Conservation (phyloP, 2,329 filamentous ascomycete genomes). For the Rutstroemia sydowiana region DNA sequence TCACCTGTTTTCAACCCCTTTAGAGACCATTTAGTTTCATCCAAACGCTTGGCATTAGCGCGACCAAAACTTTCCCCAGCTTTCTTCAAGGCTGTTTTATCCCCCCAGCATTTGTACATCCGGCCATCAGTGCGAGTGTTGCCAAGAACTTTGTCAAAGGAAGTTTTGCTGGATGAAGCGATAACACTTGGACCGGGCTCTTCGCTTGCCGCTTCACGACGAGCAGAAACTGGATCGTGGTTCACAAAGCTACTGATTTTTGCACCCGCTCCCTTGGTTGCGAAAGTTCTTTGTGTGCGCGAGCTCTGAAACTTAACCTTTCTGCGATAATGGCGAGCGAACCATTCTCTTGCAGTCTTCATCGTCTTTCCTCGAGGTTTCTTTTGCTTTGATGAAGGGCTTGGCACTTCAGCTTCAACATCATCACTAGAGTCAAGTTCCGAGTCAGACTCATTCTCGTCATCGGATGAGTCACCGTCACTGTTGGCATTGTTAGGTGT, state of each 20-base stretch:
- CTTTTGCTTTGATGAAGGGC: not conserved
- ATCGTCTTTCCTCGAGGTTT: not conserved
- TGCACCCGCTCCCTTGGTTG: not conserved
- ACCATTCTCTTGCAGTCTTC: slow-evolving; percentile 1
- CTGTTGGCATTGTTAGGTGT: too few species aligned
- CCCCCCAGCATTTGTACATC: not conserved
- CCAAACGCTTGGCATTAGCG: not conserved
- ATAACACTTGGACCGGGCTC: not conserved
- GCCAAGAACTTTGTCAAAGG: not conserved
- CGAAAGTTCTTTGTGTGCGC: not conserved
- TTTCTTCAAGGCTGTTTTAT: not conserved
- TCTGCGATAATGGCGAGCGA: not conserved
- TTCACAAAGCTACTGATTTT: not conserved
- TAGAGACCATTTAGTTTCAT: not conserved
- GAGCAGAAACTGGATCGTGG: not conserved
- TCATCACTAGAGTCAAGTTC: not conserved
- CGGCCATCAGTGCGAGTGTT: not conserved
- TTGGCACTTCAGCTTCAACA: not conserved
- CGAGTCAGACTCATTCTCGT: not conserved
- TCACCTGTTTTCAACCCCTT: not conserved
- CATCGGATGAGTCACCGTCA: too few species aligned
- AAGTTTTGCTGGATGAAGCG: not conserved
- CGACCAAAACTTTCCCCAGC: slow-evolving; percentile 1
- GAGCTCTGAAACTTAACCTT: not conserved
- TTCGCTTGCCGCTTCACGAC: not conserved